Conservation (phyloP, 2,329 filamentous ascomycete species). For the Fusarium sp. region DNA sequence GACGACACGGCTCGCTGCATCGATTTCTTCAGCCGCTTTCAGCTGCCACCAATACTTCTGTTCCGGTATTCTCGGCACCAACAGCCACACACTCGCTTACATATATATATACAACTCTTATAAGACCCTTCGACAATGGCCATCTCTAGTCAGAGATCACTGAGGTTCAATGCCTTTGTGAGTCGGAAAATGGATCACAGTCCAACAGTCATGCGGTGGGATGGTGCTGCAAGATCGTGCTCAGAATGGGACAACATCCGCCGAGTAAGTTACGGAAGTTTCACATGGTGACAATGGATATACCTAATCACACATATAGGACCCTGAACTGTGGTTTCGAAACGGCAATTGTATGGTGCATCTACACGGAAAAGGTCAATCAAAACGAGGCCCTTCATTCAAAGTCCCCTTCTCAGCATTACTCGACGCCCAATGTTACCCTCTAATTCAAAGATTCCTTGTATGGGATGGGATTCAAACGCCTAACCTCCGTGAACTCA, state of each 20-base stretch:
- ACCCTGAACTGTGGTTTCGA: slow-evolving; percentile 77
- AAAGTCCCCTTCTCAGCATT: slow-evolving; percentile 71
- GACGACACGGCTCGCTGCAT: slow-evolving; percentile 35
- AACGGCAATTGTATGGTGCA: slow-evolving; percentile 78
- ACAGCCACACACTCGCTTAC: neutral
- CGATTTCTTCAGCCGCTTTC: slow-evolving; percentile 28
- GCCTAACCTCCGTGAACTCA: slow-evolving; percentile 49
- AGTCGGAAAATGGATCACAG: slow-evolving; percentile 44
- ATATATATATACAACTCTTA: slow-evolving; percentile 10
- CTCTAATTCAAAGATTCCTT: slow-evolving; percentile 69
- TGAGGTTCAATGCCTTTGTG: slow-evolving; percentile 49
- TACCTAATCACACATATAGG: slow-evolving; percentile 61
- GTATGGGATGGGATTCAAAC: slow-evolving; percentile 49
- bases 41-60: slow-evolving; percentile 11
- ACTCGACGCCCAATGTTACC: slow-evolving; percentile 68
- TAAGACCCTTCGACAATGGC: slow-evolving; percentile 16
- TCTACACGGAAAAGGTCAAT: slow-evolving; percentile 75
- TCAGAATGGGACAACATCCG: slow-evolving; percentile 62
- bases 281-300: neutral
- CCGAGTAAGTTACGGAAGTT: slow-evolving; percentile 56
- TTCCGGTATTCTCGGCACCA: slow-evolving; percentile 1
- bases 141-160: slow-evolving; percentile 34
- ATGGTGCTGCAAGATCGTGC: slow-evolving; percentile 61
- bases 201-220: slow-evolving; percentile 61
- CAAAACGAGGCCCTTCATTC: slow-evolving; percentile 75